Percentiles rank a stretch among this genome's conserved stretches.
phyloP scores from a whole-genome alignment of 73 alveolate species.

The Paramecium octaurelia region DNA sequence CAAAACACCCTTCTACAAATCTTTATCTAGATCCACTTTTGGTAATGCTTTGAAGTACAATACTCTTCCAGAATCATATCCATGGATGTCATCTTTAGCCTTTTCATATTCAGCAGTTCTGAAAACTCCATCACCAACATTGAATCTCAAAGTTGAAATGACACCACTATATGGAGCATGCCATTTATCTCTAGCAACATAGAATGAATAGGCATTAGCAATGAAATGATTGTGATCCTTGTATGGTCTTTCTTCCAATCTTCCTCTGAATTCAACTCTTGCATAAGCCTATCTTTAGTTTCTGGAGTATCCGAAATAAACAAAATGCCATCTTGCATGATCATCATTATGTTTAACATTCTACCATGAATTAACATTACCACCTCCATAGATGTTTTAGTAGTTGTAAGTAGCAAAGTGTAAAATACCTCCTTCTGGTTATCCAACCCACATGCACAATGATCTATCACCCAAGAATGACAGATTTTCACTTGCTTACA shows the following conservation, averaged over 20 bases:
- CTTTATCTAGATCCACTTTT: neutral
- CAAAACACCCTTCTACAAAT: neutral
- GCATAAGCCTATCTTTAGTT: neutral
- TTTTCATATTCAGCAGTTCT: neutral
- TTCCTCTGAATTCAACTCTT: constrained; percentile 18
- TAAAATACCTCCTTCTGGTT: neutral
- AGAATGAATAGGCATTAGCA: constrained; percentile 4
- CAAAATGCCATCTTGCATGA: constrained; percentile 11
- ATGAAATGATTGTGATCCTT: neutral
- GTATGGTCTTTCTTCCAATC: neutral
- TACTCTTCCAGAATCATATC: constrained; percentile 22
- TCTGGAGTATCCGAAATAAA: constrained; percentile 34
- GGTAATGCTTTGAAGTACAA: neutral
- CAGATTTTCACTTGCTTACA: constrained; percentile 12
- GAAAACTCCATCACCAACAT: constrained; percentile 46
- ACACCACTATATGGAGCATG: constrained; percentile 31
- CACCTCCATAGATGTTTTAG: neutral
- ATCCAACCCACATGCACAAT: constrained; percentile 14
- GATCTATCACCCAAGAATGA: constrained; percentile 31
- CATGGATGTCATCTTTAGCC: neutral
- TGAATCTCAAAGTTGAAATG: constrained; percentile 23
- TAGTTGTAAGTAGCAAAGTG: neutral
- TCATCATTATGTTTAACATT: neutral
- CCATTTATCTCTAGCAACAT: constrained; percentile 47
- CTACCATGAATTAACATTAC: constrained; percentile 7